Conservation (phyloP, 257 asterid genomes). For the Anisodus acutangulus region DNA sequence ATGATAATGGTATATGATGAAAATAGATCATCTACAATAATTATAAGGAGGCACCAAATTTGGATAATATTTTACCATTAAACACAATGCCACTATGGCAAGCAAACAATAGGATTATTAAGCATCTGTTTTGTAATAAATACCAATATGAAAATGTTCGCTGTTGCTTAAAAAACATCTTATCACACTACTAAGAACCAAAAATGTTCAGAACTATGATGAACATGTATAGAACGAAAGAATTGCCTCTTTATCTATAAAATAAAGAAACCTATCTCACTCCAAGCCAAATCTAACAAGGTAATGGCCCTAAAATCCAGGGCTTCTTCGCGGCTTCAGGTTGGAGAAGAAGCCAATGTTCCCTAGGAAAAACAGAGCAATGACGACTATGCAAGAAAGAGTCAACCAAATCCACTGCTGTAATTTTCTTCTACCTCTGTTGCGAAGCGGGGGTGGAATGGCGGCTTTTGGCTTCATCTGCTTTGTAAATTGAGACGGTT, state of each 20-base stretch:
- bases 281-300: constrained; percentile 23
- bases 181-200: constrained; percentile 19
- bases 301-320: constrained; percentile 34
- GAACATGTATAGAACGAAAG: constrained; percentile 19
- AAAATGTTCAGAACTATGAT: constrained; percentile 18
- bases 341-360: constrained; percentile 69
- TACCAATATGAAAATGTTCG: neutral
- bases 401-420: constrained; percentile 89
- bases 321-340: constrained; percentile 48
- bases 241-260: constrained; percentile 6
- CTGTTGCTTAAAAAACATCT: neutral
- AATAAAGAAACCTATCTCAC: constrained; percentile 8
- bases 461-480: constrained; percentile 63
- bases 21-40: neutral
- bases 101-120: neutral
- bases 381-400: constrained; percentile 48
- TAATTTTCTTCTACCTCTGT: constrained; percentile 64
- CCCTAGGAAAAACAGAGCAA: constrained; percentile 72
- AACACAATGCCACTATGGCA: neutral
- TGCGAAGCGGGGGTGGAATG: constrained; percentile 86
- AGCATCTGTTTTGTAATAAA: neutral
- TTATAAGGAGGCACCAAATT: constrained; percentile 1
- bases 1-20: neutral
- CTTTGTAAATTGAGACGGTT: constrained; percentile 49
- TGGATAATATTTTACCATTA: neutral